These are phyloP conservation scores for Nicotiana rustica DNA, from an alignment of 305 asterid species.

Conservation along the genomic window DNA sequence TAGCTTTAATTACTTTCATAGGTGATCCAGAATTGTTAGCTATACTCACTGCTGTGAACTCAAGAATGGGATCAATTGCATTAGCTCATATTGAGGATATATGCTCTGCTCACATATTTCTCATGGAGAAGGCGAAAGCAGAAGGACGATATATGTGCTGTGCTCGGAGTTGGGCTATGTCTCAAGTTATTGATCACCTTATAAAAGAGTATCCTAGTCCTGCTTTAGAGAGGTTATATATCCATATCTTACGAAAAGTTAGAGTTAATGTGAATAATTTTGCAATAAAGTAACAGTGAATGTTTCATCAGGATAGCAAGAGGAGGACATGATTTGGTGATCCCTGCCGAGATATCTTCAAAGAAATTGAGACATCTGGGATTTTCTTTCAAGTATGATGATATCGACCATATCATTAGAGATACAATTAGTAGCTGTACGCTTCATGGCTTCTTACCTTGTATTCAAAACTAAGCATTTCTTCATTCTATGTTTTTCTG, in stretches of 20 bases:
- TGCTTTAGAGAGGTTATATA: slow-evolving; percentile 52
- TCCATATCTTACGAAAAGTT: slow-evolving; percentile 19
- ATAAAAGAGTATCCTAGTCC: slow-evolving; percentile 50
- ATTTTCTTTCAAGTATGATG: slow-evolving; percentile 60
- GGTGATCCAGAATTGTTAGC: slow-evolving; percentile 63
- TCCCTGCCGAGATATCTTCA: slow-evolving; percentile 68
- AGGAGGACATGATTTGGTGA: slow-evolving; percentile 43
- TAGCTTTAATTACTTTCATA: slow-evolving; percentile 25
- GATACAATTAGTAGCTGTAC: slow-evolving; percentile 55
- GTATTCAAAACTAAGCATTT: slow-evolving; percentile 11
- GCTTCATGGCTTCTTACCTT: slow-evolving; percentile 55
- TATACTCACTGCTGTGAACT: slow-evolving; percentile 64
- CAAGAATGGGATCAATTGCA: slow-evolving; percentile 89
- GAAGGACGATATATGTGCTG: slow-evolving; percentile 76
- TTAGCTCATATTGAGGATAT: slow-evolving; percentile 78
- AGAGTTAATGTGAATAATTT: not conserved
- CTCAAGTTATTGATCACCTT: slow-evolving; percentile 58
- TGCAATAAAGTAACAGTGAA: not conserved
- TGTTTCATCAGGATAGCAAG: slow-evolving; percentile 45
- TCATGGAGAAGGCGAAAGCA: slow-evolving; percentile 71
- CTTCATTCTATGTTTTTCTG: not conserved
- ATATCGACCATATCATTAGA: slow-evolving; percentile 57
- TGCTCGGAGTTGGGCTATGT: slow-evolving; percentile 51
- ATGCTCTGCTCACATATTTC: slow-evolving; percentile 74
- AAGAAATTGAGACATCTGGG: slow-evolving; percentile 74